Evolutionary conservation across 2,329 filamentous ascomycete species (phyloP), one percentile per base, ranked within the genome.

Genomic region (Exserohilum rostratum): DNA sequence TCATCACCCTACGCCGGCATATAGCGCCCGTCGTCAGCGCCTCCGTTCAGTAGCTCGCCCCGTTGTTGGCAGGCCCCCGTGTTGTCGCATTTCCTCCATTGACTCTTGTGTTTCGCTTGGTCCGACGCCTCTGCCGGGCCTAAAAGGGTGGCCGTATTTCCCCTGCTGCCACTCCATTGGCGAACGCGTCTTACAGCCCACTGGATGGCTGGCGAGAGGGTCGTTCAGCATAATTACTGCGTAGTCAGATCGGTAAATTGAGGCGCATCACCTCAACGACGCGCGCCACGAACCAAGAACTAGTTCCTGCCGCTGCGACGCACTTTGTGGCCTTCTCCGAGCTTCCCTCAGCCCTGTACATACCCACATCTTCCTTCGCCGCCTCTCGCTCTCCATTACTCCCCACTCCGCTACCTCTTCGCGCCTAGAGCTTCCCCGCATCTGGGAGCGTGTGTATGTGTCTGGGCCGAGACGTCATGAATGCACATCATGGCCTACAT

Each of bases 401-500:
- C 57, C 30, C 49, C 49, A 38, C 54, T 58, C 50, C 53, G 47
- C 55, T 51, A 47, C 54, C 54, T 43, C 52, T 49, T 49, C 10
- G 31, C 43, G 39, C 50, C 35, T 43, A 51, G 45, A 43, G 54
- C 54, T 40, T 55, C 45, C 58, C 20, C 46, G 53, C 56, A 50
- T 30, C 43, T 57, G 49, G 44, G 53, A 51, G 46, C 57, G 40
- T 60, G 60, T 58, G 7, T 35, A 68, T 59, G 53, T 64, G 53
- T 55, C 22, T 43, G 22, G 29, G 39, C 31, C 34, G 39, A 45
- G 58, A 22, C 52, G 68, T 66, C 53, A 71, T 70, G 66, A 66
- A 60, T 54, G 63, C 57, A 49, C 51, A 62, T 53, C 60, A 76
- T 76, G 73, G 64, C 69, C 62, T 64, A 64, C 52, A 49, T 66